Base-by-base conservation (phyloP, 2,329 filamentous ascomycete genomes). In the Apiospora sp. region DNA sequence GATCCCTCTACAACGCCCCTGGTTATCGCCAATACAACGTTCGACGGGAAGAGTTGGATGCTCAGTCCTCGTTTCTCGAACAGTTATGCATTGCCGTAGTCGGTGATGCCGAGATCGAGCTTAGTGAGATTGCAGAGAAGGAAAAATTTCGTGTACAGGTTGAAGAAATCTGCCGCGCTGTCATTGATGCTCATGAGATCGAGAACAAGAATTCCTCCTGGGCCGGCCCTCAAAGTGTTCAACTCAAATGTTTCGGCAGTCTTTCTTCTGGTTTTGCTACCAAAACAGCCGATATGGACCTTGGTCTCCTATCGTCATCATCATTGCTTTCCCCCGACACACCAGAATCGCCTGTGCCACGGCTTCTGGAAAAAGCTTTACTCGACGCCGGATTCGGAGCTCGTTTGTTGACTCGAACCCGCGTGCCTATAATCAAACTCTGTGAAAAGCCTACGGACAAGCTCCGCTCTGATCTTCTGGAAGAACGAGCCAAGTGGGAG, bases 211-310 rank as follows among this genome's bases (percentile, higher is more conserved):
- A 83, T 24, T 75, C 82, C 5, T 73, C 74, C 0, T 82, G 87
- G 12, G 91, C 93, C 72, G 83, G 87, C 22, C 79, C 87, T 34
- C 79, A 84, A 13, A 88, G 88, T 70, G 88, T 96, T n/a, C 86
- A 90, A 71, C 85, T 97, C 19, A 90, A 90, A 76, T 94, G 92
- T 78, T 97, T 96, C 79, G 95, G 94, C 6, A 97, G 94, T 80
- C 86, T 97, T 67, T 89, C 90, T 27, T 95, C 94, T 16, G 95
- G 95, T 0, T 97, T 97, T 82, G 95, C 94, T 4, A 94, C 93
- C 14, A 93, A 93, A 77, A 90, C 91, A n/a, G 96, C 95, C 1
- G 95, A 98, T 78, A 94, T 98, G 92, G 95, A 98, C 81, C 88
- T 98, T 43, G 93, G 92, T 12, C 88, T 97, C 46, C 85, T 96